Base-by-base conservation (phyloP, 2,329 filamentous ascomycete species). In the Penicillium thymicola region DNA sequence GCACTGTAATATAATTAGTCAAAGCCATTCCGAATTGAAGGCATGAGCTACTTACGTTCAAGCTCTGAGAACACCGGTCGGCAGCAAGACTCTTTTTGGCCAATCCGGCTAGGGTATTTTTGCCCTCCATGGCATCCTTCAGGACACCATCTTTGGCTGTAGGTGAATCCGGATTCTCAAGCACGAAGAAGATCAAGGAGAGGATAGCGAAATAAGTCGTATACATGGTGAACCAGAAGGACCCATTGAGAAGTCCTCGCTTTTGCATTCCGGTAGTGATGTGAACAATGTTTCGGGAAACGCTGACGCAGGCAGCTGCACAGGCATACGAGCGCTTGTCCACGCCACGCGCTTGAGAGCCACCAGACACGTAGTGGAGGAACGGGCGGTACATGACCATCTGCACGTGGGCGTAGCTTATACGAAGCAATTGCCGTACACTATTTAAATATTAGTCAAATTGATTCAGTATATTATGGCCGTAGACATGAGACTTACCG, bases 31-130 rank as follows among this genome's bases (percentile, higher is more conserved):
- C 36, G 23, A 16, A 21, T 16, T 16, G 42, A 14, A 45, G 57
- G 11, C 6, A 30, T n/a, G 37, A 32, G 41, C 5, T n/a, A 76
- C 85, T 72, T 80, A 93, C 90, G 70, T 86, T 84, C 28, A 99
- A 80, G 40, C 90, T 88, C 44, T 81, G 82, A 1, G 89, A 90
- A 67, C 95, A 94, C 59, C 90, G 82, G 70, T 97, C 91, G 3
- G 94, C 94, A 36, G 92, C 92, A 80, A 95, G 82, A 69, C 92
- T 97, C 66, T 89, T 88, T 66, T 89, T 86, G 3, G 92, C 89
- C 56, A 97, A 81, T 16, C 85, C 86, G 49, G 86, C 85, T 58
- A 97, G 83, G 60, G 92, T 90, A 61, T 93, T 88, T 68, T 89
- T 89, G 18, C 93, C 94, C 60, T 91, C 89, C 59, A 86, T 82